Base-by-base conservation (phyloP, 2,329 filamentous ascomycete genomes). In the Aspergillus pseudoglaucus region DNA sequence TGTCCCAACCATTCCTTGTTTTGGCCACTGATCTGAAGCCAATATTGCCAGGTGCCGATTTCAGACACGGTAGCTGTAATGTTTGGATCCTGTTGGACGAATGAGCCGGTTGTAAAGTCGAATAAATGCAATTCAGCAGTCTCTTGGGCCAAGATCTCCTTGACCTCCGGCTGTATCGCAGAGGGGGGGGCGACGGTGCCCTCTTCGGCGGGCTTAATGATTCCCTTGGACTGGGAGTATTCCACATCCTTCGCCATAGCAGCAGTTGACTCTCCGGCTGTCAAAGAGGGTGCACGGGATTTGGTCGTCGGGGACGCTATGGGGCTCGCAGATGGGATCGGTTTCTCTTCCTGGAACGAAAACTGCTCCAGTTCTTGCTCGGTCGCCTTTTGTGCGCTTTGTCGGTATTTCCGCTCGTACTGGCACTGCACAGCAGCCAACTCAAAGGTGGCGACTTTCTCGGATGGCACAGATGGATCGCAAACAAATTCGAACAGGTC, bases 401-500 rank as follows among this genome's bases (percentile, higher is more conserved):
- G 87, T 53, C 88, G 82, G 68, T 93, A 94, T 69, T 95, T 97
- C 62, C 91, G 82, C 74, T 98, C 93, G 85, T 94, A 98, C 70
- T 98, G 93, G 67, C 93, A 96, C 80, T 96, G 85, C 49, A 88
- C 80, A 6, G 93, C 88, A 46, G 89, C 84, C 46, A 85, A 77
- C 62, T 91, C 83, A 66, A 98, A 97, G 14, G 85, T 81, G 41
- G 84, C 78, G 20, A 93, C 85, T 58, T 90, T 86, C 42, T 82
- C 78, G 2, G 82, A 73, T 23, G 83, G 75, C 38, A 87, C 81
- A 10, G 84, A 83, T 35, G 76, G 68, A 70, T 97, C 93, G 73
- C 90, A 97, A 54, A 98, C 87, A 65, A 97, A 98, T 68, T 98
- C 91, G 78, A 88, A 98, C n/a, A 97, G 79, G 69, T 98, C 93